phyloP scores from a whole-genome alignment of 2,329 filamentous ascomycete species.

The Apiospora saccharicola region DNA sequence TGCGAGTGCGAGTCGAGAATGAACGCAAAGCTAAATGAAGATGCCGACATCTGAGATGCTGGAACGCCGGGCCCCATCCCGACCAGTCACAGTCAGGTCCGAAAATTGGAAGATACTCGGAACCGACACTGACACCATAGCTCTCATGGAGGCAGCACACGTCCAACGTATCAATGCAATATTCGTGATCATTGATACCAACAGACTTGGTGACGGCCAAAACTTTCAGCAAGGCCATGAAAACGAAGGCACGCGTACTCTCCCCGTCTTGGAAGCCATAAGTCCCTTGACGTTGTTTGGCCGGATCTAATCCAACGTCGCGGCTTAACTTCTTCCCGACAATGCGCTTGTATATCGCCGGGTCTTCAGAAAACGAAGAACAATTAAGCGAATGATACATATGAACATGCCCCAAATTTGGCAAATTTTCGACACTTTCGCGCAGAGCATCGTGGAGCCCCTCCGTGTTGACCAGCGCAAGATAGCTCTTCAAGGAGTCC shows the following conservation, averaged over 20 bases:
- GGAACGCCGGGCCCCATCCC: not conserved
- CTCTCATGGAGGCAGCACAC: not conserved
- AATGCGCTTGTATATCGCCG: too few relatives aligned
- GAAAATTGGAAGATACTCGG: not conserved
- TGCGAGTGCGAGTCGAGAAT: accelerated
- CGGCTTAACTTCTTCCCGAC: not conserved
- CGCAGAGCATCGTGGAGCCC: not conserved
- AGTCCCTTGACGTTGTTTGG: not conserved
- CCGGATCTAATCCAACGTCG: not conserved
- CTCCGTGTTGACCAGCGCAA: not conserved
- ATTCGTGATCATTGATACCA: not conserved
- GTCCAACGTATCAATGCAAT: not conserved
- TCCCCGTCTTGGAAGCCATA: not conserved
- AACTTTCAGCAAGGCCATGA: not conserved
- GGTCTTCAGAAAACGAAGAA: not conserved
- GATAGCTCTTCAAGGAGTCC: not conserved
- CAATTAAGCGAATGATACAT: not conserved
- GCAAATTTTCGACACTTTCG: not conserved
- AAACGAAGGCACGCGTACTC: not conserved
- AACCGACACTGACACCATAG: not conserved
- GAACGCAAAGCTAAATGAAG: not conserved
- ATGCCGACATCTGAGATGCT: not conserved
- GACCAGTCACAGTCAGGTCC: not conserved
- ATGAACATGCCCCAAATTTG: not conserved
- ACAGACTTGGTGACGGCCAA: not conserved